These are phyloP conservation scores for Hordeum pubiflorum DNA, from an alignment of 202 grass and related monocot species.

Conservation along the genomic window DNA sequence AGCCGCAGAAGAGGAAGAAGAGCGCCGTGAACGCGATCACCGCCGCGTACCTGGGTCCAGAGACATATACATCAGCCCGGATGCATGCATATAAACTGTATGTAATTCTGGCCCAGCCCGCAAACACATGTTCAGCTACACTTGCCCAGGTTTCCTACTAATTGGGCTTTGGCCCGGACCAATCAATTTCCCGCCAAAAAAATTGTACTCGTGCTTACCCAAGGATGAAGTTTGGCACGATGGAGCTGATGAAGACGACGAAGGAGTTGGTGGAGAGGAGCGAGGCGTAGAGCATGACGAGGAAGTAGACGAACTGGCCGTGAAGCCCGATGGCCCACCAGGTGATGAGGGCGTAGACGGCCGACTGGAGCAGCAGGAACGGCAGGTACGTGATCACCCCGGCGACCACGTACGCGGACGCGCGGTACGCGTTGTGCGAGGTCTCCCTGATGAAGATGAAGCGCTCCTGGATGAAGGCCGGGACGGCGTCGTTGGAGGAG, in stretches of 20 bases:
- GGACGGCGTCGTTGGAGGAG: conserved; percentile 62
- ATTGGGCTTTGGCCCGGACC: background rate
- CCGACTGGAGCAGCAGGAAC: conserved; percentile 50
- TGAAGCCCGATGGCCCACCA: conserved; percentile 47
- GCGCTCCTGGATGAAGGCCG: conserved; percentile 63
- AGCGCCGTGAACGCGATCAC: conserved; percentile 70
- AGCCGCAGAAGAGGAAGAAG: conserved; percentile 68
- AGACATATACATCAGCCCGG: background rate
- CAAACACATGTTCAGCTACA: background rate
- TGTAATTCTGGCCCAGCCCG: background rate
- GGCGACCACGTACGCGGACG: conserved; percentile 38
- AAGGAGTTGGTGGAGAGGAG: conserved; percentile 62
- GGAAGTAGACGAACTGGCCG: conserved; percentile 50
- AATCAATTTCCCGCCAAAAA: background rate
- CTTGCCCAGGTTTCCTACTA: background rate
- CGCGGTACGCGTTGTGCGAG: conserved; percentile 54
- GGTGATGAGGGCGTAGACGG: conserved; percentile 42
- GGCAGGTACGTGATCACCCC: conserved; percentile 51
- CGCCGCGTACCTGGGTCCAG: conserved; percentile 36
- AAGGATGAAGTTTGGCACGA: conserved; percentile 61
- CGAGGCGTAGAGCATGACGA: conserved; percentile 57
- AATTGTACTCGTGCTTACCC: background rate
- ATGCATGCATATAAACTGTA: too few relatives aligned
- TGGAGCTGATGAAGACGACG: conserved; percentile 64
- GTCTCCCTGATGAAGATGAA: conserved; percentile 69